Evolutionary conservation across 2,329 filamentous ascomycete genomes (phyloP), one percentile per base, ranked within the genome.

Genomic region (Biscogniauxia sp.): DNA sequence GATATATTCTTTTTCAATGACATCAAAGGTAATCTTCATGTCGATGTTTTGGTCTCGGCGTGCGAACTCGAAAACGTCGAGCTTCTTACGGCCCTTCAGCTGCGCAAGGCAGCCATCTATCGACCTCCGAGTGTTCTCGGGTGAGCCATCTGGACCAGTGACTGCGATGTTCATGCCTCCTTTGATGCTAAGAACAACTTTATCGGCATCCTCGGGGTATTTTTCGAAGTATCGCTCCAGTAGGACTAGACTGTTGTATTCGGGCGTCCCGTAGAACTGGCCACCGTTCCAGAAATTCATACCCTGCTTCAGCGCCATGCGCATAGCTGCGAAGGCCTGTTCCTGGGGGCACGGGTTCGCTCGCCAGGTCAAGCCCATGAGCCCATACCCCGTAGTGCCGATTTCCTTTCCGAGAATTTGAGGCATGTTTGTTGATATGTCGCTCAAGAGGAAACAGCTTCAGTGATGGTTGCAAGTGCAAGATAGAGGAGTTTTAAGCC

Each of bases 111-210:
- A 80, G 52, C 80, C 78, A 45, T 86, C 82, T 37, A 87, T 74
- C 23, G 78, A 79, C 13, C 75, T 75, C 20, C 80, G 79, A 8
- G 84, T 77, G 37, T 77, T 77, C 56, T 79, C 77, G 23, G 80
- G 79, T 5, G 78, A 80, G 17, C 80, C 78, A 63, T 84, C 80
- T 0, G 79, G 73, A 0, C 64, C 65, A 0, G 65, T 53, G 28
- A 75, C 70, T 3, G 66, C 64, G 0, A 67, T 53, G 54, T 77
- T 67, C 17, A 78, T 20, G 1, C 78, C 83, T n/a, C 84, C 84
- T 72, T 87, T 87, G 67, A 87, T 79, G 66, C 78, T 80, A 23
- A 87, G 73, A 6, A 86, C 76, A 2, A 87, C 78, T 68, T 85
- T 82, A 37, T 79, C 75, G 7, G 83, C 82, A 63, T 86, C 81